Conservation (phyloP, 495 filamentous ascomycete genomes). For the Xylaria longipes region DNA sequence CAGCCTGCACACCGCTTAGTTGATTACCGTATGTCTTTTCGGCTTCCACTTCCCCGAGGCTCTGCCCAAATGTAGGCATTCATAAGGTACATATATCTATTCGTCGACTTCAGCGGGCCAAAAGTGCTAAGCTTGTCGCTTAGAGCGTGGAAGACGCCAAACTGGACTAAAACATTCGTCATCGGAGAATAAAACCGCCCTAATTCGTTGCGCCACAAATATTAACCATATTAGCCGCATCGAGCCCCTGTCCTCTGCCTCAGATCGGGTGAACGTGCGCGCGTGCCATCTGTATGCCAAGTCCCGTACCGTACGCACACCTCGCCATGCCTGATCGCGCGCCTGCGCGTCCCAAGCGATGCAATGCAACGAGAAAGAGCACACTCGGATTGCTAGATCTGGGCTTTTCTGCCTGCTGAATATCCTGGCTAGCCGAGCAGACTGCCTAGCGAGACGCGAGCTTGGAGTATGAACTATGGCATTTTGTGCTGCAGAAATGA, state of each 20-base stretch:
- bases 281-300: constrained; percentile 13
- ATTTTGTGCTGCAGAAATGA: constrained; percentile 11
- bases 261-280: constrained; percentile 15
- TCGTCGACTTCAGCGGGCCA: neutral
- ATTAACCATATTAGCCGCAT: constrained; percentile 29
- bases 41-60: neutral
- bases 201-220: constrained; percentile 21
- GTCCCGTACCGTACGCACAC: neutral
- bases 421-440: constrained; percentile 4
- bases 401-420: neutral
- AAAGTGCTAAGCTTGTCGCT: constrained; percentile 10
- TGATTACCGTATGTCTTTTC: neutral
- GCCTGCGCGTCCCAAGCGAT: constrained; percentile 19
- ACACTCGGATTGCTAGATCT: neutral
- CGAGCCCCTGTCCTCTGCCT: constrained; percentile 12
- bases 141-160: constrained; percentile 8
- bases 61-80: neutral
- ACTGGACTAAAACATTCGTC: neutral
- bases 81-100: neutral
- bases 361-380: constrained; percentile 15
- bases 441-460: constrained; percentile 12
- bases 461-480: neutral
- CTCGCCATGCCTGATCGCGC: constrained; percentile 24
- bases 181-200: constrained; percentile 24
- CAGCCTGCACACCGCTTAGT: neutral